Conservation (phyloP, 106 monocot species). For the Alisma plantagoaquatica region DNA sequence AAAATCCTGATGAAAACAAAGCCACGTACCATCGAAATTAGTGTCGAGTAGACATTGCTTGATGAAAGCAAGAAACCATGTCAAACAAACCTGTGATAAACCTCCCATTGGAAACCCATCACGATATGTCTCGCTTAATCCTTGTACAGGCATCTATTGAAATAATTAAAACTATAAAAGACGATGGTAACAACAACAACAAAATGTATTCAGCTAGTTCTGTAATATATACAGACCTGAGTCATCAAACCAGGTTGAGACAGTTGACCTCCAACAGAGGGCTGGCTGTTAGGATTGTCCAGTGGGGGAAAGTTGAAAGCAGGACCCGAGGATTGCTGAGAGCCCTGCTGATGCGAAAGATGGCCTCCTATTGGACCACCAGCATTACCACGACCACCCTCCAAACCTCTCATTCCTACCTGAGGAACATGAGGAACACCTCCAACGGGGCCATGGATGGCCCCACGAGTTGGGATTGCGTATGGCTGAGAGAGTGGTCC, state of each 20-base stretch:
- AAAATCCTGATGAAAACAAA: conserved; percentile 45
- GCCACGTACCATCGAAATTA: neutral
- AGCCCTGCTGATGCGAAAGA: conserved; percentile 75
- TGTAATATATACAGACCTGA: conserved; percentile 42
- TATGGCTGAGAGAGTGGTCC: conserved; percentile 94
- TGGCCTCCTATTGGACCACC: conserved; percentile 95
- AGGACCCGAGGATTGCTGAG: conserved; percentile 57
- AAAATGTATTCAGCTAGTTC: neutral
- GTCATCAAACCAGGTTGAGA: conserved; percentile 87
- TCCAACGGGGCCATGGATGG: conserved; percentile 87
- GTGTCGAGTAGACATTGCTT: neutral
- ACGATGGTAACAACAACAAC: neutral
- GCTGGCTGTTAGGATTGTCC: conserved; percentile 75
- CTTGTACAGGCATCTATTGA: conserved; percentile 79
- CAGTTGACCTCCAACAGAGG: conserved; percentile 64
- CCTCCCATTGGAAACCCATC: conserved; percentile 96
- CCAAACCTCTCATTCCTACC: conserved; percentile 62
- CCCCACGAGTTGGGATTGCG: conserved; percentile 91
- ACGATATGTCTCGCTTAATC: conserved; percentile 81
- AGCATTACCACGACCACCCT: conserved; percentile 54
- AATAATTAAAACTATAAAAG: neutral
- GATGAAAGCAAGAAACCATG: neutral
- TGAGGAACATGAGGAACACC: conserved; percentile 60
- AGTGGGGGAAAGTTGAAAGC: conserved; percentile 52
- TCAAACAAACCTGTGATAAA: conserved; percentile 99